Evolutionary conservation across 768 basidiomycete species (phyloP).

Genomic region (Suillus plorans): DNA sequence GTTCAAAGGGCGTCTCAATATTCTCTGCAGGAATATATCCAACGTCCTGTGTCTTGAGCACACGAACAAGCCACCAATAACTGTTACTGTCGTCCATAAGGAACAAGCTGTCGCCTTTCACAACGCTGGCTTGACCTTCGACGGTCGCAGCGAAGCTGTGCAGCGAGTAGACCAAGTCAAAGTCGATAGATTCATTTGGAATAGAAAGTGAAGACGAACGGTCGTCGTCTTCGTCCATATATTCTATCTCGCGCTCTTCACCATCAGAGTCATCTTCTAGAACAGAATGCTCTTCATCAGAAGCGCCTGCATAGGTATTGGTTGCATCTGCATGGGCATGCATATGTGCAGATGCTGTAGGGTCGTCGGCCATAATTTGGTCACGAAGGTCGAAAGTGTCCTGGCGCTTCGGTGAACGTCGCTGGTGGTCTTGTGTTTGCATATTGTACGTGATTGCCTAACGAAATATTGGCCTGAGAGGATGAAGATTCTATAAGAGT

Average conservation of each 20-base stretch:
- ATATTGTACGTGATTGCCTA: conserved; percentile 13
- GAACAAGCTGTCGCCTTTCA: conserved; percentile 95
- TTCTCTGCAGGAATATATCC: conserved; percentile 99
- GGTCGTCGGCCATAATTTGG: conserved; percentile 56
- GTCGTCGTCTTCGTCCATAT: conserved; percentile 74
- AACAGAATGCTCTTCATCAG: conserved; percentile 79
- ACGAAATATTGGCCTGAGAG: conserved; percentile 1
- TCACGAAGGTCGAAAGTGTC: conserved; percentile 77
- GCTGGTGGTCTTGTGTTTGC: conserved; percentile 29
- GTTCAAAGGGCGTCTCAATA: conserved; percentile 97
- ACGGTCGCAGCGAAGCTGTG: conserved; percentile 98
- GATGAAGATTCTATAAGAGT: background rate
- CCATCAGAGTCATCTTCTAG: conserved; percentile 83
- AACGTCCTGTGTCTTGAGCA: conserved; percentile 97
- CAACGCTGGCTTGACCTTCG: conserved; percentile 97
- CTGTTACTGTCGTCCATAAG: conserved; percentile 98
- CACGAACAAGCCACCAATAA: conserved; percentile 99
- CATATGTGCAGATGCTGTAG: conserved; percentile 41
- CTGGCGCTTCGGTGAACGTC: conserved; percentile 34
- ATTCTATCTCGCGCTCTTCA: conserved; percentile 66
- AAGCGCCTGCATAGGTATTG: conserved; percentile 41
- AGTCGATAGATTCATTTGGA: conserved; percentile 91
- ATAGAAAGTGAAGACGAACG: conserved; percentile 82
- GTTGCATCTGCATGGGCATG: conserved; percentile 49
- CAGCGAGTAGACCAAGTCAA: conserved; percentile 88